A percentile compares a stretch with the other conserved stretches of the same genome.
Evolutionary conservation across 495 filamentous ascomycete species (phyloP).

Genomic region (Bathelium albidoporum): DNA sequence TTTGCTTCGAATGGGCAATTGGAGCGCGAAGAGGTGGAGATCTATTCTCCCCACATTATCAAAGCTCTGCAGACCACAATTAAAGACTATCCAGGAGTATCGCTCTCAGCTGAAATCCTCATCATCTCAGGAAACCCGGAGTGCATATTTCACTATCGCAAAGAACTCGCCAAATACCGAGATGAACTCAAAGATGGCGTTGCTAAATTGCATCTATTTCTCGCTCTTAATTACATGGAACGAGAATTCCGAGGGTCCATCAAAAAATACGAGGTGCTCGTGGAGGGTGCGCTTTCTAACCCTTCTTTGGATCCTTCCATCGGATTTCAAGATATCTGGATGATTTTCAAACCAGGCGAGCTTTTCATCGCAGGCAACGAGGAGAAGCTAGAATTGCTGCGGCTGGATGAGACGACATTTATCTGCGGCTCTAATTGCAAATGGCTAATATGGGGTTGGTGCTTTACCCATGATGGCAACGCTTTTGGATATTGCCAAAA

Average conservation of each 20-base stretch:
- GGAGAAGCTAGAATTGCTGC: constrained; percentile 9
- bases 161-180: constrained; percentile 9
- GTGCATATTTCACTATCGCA: constrained; percentile 16
- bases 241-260: constrained; percentile 11
- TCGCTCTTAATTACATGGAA: constrained; percentile 13
- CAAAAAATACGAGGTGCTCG: constrained; percentile 11
- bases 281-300: constrained; percentile 5
- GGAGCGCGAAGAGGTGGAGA: constrained; percentile 7
- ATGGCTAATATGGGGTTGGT: background rate
- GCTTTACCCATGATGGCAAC: background rate
- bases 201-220: constrained; percentile 9
- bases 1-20: background rate
- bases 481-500: background rate
- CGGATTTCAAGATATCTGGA: constrained; percentile 14
- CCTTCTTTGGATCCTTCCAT: background rate
- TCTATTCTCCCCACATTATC: constrained; percentile 19
- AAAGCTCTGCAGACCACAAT: constrained; percentile 13
- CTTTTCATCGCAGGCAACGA: constrained; percentile 4
- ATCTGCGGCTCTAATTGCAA: background rate
- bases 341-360: constrained; percentile 12
- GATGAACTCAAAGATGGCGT: constrained; percentile 8
- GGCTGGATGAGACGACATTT: background rate
- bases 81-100: constrained; percentile 13
- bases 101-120: constrained; percentile 15
- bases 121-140: constrained; percentile 10